Evolutionary conservation across 1,284 basidiomycete genomes (phyloP), one percentile per base, ranked within the genome.

Genomic region (Waitea zeae): DNA sequence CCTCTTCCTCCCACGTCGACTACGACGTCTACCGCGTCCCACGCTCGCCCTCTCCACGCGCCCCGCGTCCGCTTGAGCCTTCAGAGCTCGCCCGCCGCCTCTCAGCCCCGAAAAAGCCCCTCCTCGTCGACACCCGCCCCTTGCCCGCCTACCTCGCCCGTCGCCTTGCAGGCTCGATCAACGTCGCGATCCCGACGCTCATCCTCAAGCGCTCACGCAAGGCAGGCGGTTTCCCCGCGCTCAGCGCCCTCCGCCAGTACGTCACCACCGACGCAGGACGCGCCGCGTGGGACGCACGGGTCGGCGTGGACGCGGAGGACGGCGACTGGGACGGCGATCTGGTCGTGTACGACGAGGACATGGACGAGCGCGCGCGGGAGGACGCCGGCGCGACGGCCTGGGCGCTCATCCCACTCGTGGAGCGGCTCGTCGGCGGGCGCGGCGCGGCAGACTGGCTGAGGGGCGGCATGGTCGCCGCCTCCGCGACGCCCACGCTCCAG

Each of bases 141-240:
- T 62, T 73, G 13, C 62, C 67, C 3, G 59, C 70, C 12, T 84
- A 74, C 52, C 57, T 73, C 20, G 55, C 66, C 1, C 64, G 61
- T 35, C 81, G 75, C 51, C 54, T 90, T 32, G 52, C 59, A 30
- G 58, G 70, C 42, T 78, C 77, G 47, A 68, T 84, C 40, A 86
- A 86, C 53, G 62, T 90, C 36, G 76, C 79, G 26, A 81, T 90
- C 36, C 84, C 86, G 0, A 78, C 81, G 17, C 69, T 89, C 46
- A 83, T 89, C 46, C 68, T 87, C 45, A 86, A 86, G 52, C 73
- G 86, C n/a, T 75, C 68, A 41, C 64, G 69, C 36, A 81, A 79
- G 47, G 67, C 73, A 5, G 65, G 64, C 24, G 67, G 65, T 3
- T 69, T 79, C 43, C 66, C 69, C 27, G 67, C 64, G 20, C 62